Base-by-base conservation (phyloP, 2,329 filamentous ascomycete genomes). In the Fusarium concolor region DNA sequence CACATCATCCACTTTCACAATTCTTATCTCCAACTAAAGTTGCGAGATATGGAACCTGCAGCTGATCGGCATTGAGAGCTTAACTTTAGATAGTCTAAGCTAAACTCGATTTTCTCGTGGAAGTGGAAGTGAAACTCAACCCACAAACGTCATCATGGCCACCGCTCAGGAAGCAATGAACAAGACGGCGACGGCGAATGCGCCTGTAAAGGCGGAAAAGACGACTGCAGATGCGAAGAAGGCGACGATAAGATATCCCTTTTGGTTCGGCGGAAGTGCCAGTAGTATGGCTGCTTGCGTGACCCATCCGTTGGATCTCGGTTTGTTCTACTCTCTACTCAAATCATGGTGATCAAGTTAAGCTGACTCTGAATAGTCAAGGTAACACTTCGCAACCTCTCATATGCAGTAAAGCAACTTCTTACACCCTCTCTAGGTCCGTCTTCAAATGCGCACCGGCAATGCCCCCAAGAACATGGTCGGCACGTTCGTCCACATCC, bases 241-340 rank as follows among this genome's bases (percentile, higher is more conserved):
- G 65, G 77, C 71, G 31, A 69, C 81, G 4, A 77, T 86, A 41
- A 81, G 82, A 64, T 95, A 95, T 81, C 92, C 92, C 11, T 95
- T 95, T 80, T 98, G 95, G 96, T 98, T 99, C 79, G 96, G 96
- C 68, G 96, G 96, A 56, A 97, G 93, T 77, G 94, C 95, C 50
- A 96, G 92, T 76, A 96, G 93, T 77, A 90, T 96, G 84, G 95
- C 95, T 37, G 94, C 95, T 43, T 90, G 89, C 72, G 92, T 97
- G 47, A 98, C 95, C 29, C 95, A 98, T 85, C 95, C 95, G 49
- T 84, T 98, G 76, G 94, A 97, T 86, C 85, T 97, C 68, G 88
- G 93, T 96, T 86, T 79, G 90, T 83, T 39, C 51, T 29, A 17
- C 52, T 35, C 15, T 44, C 15, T 17, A 24, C 15, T 44, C 15